Evolutionary conservation across 768 basidiomycete species (phyloP).

Genomic region (Boletus rex-veris): DNA sequence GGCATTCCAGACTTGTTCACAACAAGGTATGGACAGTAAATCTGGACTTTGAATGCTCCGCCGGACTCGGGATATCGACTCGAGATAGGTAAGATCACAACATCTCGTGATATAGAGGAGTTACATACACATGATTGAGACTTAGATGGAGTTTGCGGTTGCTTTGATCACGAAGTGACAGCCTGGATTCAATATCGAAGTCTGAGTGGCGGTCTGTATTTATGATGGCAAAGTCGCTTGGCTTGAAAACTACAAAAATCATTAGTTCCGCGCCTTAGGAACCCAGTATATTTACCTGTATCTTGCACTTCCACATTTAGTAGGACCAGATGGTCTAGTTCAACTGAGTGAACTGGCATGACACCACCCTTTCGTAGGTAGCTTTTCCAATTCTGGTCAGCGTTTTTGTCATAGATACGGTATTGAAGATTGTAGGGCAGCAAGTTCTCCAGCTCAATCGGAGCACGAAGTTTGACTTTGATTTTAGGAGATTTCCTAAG

Average conservation of each 20-base stretch:
- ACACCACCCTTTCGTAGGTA: slow-evolving; percentile 90
- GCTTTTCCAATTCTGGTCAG: slow-evolving; percentile 90
- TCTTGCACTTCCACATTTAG: slow-evolving; percentile 91
- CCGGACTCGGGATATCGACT: slow-evolving; percentile 86
- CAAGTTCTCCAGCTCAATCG: slow-evolving; percentile 93
- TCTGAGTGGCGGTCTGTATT: slow-evolving; percentile 90
- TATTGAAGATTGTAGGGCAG: slow-evolving; percentile 93
- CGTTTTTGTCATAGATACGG: slow-evolving; percentile 95
- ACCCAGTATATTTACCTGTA: slow-evolving; percentile 52
- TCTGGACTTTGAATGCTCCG: slow-evolving; percentile 93
- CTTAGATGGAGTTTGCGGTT: slow-evolving; percentile 76
- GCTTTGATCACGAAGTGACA: slow-evolving; percentile 68
- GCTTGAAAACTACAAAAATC: slow-evolving; percentile 65
- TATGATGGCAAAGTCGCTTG: slow-evolving; percentile 97
- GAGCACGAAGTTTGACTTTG: slow-evolving; percentile 82
- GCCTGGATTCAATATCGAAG: slow-evolving; percentile 72
- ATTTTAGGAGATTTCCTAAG: slow-evolving; percentile 81
- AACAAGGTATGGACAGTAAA: slow-evolving; percentile 86
- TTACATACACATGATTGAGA: slow-evolving; percentile 84
- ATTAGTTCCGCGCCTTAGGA: slow-evolving; percentile 1
- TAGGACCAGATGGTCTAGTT: slow-evolving; percentile 83
- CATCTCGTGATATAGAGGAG: not conserved
- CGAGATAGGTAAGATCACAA: slow-evolving; percentile 5
- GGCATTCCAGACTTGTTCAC: slow-evolving; percentile 91
- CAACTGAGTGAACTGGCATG: slow-evolving; percentile 96